Evolutionary conservation across 1,139 yeast genomes (phyloP).

Genomic region (Hyphopichia fennica): DNA sequence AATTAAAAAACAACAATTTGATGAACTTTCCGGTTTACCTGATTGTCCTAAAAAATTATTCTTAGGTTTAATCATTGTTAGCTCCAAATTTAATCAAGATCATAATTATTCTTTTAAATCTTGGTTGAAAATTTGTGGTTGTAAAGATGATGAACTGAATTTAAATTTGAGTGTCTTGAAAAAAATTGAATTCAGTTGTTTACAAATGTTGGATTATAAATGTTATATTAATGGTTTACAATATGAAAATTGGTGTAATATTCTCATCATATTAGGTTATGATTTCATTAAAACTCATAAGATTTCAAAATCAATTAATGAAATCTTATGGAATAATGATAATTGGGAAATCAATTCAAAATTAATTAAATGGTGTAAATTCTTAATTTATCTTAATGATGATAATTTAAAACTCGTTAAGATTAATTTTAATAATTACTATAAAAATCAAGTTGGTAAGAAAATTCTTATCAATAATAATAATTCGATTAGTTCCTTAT

Average conservation of each 20-base stretch:
- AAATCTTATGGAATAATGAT: slow-evolving; percentile 32
- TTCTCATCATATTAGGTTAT: slow-evolving; percentile 44
- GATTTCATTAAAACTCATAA: slow-evolving; percentile 38
- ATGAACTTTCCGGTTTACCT: slow-evolving; percentile 13
- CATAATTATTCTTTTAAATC: slow-evolving; percentile 65
- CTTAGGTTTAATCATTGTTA: slow-evolving; percentile 63
- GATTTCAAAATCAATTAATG: slow-evolving; percentile 17
- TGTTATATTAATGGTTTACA: slow-evolving; percentile 49
- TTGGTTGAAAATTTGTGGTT: slow-evolving; percentile 80
- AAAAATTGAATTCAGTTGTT: slow-evolving; percentile 54
- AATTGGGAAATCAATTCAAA: slow-evolving; percentile 18
- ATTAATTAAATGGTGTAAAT: slow-evolving; percentile 31
- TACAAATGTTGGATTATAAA: slow-evolving; percentile 55
- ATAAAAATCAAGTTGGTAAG: slow-evolving; percentile 33
- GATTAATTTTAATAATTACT: slow-evolving; percentile 32
- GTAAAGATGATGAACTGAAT: slow-evolving; percentile 18
- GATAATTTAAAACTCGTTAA: slow-evolving; percentile 19
- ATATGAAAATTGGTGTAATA: slow-evolving; percentile 58
- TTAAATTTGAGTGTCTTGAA: slow-evolving; percentile 45
- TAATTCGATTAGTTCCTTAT: neutral
- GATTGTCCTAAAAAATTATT: slow-evolving; percentile 66
- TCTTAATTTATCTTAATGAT: slow-evolving; percentile 22
- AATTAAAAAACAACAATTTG: slow-evolving; percentile 16
- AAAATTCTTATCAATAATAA: slow-evolving; percentile 25
- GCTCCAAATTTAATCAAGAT: slow-evolving; percentile 74